Conservation (phyloP, 2,329 filamentous ascomycete genomes). For the Neurospora sp. region DNA sequence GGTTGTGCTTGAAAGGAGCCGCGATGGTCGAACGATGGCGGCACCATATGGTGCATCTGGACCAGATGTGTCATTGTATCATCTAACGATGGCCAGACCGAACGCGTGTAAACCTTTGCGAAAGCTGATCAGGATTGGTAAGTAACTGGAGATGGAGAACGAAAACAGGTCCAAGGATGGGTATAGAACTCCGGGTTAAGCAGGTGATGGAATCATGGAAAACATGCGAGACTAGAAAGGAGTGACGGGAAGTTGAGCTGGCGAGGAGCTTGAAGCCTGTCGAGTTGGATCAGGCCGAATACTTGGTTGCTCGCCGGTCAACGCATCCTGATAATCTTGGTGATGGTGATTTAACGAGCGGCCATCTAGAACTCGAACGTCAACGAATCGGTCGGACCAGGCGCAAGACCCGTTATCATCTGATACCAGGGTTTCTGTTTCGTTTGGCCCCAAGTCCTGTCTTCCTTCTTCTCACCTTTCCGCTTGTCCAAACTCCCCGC, state of each 20-base stretch:
- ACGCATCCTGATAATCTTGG: conserved; percentile 3
- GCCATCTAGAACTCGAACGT: background rate
- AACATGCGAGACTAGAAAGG: background rate
- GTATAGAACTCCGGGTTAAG: background rate
- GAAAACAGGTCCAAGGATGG: background rate
- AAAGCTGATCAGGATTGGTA: background rate
- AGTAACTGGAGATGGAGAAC: background rate
- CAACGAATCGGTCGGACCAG: background rate
- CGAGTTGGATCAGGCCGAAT: background rate
- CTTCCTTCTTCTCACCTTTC: background rate
- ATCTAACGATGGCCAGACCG: background rate
- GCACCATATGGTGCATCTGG: conserved; percentile 42
- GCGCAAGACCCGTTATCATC: background rate
- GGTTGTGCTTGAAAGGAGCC: conserved; percentile 23
- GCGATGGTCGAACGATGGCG: conserved; percentile 28
- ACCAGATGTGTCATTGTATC: conserved; percentile 38
- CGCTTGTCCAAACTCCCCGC: background rate
- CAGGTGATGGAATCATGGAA: background rate
- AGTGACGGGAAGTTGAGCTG: background rate
- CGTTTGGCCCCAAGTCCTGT: background rate
- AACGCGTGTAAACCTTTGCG: background rate
- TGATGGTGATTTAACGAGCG: conserved; percentile 1
- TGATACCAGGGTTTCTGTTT: background rate
- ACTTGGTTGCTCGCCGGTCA: conserved; percentile 3
- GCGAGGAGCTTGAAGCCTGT: conserved; percentile 1